Evolutionary conservation across 2,329 filamentous ascomycete genomes (phyloP), one percentile per base, ranked within the genome.

Genomic region (Beauveria bassiana): DNA sequence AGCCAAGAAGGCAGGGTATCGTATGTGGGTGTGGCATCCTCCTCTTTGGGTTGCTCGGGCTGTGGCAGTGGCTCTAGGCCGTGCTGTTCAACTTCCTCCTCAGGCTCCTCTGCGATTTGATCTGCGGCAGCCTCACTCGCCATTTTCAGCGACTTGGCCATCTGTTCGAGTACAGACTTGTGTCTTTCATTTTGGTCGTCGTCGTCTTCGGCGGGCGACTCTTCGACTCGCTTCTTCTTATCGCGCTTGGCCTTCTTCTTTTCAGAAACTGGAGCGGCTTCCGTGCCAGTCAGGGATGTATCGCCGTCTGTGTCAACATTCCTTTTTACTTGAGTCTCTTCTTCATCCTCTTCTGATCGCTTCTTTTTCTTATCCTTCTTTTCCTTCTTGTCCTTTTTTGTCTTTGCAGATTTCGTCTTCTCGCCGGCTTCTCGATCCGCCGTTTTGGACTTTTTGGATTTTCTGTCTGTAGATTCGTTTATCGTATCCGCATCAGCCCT

Each of bases 1-100:
- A 97, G 79, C 93, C 93, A 98, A 3, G 79, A 67, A 0, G 93
- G 93, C 3, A 96, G 78, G 1, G 89, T 89, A 34, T 91, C 87
- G 72, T 91, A 92, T n/a, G 82, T 82, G 2, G 88, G 85, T 59
- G 81, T 81, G 56, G 83, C 80, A 1, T 78, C 77, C 34, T 82
- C 75, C 51, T 86, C 81, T 1, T 80, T 76, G 1, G 85, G 79
- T 0, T 83, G 84, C 38, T 83, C 82, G 14, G 90, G 92, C 67
- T 96, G 92, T 8, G 92, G 92, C 22, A 96, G 78, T 7, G 91
- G 92, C 61, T 89, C 86, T 1, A 98, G 79, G 24, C 90, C 91
- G 71, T 92, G 86, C 3, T 86, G 71, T 68, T 84, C 80, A 14
- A 67, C 66, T 24, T 70, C 65, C 46, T 76, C 73, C 18, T 69